Evolutionary conservation across 2,329 filamentous ascomycete species (phyloP), one percentile per base, ranked within the genome.

Genomic region (Penicillium sp.): DNA sequence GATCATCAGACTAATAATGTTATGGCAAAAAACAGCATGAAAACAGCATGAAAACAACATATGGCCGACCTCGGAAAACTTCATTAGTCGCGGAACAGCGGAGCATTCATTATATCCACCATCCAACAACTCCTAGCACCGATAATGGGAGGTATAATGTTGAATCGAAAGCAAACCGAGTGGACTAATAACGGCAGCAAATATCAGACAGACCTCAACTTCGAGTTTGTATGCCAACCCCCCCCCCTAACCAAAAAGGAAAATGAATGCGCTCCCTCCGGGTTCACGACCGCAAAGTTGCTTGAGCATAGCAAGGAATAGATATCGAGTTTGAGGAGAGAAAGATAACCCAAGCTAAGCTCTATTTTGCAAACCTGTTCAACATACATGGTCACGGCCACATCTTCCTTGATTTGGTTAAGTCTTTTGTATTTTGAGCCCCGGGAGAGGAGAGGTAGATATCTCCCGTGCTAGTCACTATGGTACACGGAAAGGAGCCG

Each of bases 401-500:
- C 17, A 10, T 36, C 13, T 41, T n/a, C 19, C 7, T 31, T n/a
- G n/a, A n/a, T 49, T 41, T 25, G 15, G 31, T 43, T 21, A 52
- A 53, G 15, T 33, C 15, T 53, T 36, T 45, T 47, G 36, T 41
- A 47, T 41, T 50, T 47, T 57, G 47, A 61, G 44, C 57, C 7
- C 31, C 39, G 31, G 47, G 45, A 53, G 50, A 53, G 39, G 21
- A 55, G 55, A 53, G 51, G 55, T 43, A 50, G 48, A 55, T 43
- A 33, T 33, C 35, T 57, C 64, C 60, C 57, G 44, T 57, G 53
- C 59, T 55, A 58, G 45, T 65, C 57, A 62, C 63, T 67, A 67
- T 68, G 53, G 61, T 67, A 68, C 65, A 68, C 60, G 59, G 57
- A 60, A 53, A 61, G 53, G 53, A 61, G 47, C 57, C 38, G 49